Conservation (phyloP, 345 rosid genomes). For the Camelina laxa region DNA sequence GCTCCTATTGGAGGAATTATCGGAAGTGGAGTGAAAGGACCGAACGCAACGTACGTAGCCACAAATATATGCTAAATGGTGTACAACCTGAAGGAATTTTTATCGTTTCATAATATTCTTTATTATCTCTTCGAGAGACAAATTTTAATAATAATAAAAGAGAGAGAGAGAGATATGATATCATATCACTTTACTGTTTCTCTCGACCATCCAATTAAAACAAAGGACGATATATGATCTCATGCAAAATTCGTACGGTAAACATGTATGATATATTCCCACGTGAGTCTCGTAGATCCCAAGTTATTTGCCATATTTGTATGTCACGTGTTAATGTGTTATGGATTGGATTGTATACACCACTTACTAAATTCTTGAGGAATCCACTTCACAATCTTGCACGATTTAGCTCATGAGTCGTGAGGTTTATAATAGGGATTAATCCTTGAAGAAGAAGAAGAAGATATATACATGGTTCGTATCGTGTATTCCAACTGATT, state of each 20-base stretch:
- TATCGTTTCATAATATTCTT: conserved; percentile 38
- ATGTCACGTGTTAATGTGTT: conserved; percentile 40
- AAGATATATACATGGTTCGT: too few species aligned
- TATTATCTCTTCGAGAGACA: conserved; percentile 29
- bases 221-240: conserved; percentile 30
- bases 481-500: too few species aligned
- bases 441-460: too few species aligned
- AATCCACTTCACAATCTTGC: conserved; percentile 23
- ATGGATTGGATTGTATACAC: conserved; percentile 4
- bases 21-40: conserved; percentile 33
- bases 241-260: conserved; percentile 38
- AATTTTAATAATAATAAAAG: neutral
- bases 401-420: conserved; percentile 1
- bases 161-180: neutral
- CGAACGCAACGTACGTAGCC: conserved; percentile 34
- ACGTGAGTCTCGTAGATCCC: conserved; percentile 36
- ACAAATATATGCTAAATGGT: conserved; percentile 36
- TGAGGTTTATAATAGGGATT: neutral
- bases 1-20: conserved; percentile 30
- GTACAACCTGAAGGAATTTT: conserved; percentile 37
- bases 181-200: conserved; percentile 32
- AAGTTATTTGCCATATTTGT: conserved; percentile 35
- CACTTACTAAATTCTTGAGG: neutral
- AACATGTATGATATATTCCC: conserved; percentile 33
- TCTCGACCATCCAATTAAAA: conserved; percentile 44